These are phyloP conservation scores for Sporothrix brasiliensis DNA, from an alignment of 2,329 filamentous ascomycete genomes.

Conservation along the genomic window DNA sequence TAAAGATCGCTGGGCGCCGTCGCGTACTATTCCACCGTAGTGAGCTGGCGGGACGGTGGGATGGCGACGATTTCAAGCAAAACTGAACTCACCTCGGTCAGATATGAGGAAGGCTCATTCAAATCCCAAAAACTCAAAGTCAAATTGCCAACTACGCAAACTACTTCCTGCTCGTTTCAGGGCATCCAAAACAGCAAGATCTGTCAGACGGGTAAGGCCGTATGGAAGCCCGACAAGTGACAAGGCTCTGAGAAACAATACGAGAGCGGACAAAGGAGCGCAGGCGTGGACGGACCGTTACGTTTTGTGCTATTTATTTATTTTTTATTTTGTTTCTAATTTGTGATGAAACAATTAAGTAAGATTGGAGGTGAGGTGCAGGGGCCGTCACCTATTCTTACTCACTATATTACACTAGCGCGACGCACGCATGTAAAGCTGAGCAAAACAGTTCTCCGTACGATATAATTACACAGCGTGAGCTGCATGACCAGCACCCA, in stretches of 20 bases:
- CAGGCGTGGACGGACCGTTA: too few species aligned
- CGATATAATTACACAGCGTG: too few species aligned
- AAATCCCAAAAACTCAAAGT: not conserved
- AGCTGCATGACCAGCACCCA: not conserved
- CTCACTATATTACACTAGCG: too few species aligned
- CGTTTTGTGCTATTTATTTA: not conserved
- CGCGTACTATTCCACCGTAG: not conserved
- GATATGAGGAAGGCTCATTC: not conserved
- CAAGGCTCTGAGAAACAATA: not conserved
- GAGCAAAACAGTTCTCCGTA: not conserved
- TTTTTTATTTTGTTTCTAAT: not conserved
- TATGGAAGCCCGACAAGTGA: not conserved
- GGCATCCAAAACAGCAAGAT: not conserved
- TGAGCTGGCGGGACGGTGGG: not conserved
- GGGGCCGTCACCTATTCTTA: not conserved
- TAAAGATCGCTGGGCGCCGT: not conserved
- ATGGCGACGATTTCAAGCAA: not conserved
- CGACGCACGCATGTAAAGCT: not conserved
- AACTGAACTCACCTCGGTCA: too few species aligned
- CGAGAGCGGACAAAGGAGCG: not conserved
- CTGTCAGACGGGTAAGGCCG: slow-evolving; percentile 16
- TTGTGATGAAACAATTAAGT: not conserved
- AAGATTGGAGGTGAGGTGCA: slow-evolving; percentile 16
- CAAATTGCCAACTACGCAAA: not conserved
- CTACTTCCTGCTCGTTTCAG: not conserved